Evolutionary conservation across 129 eudicot genomes (phyloP), one percentile per base, ranked within the genome.

Genomic region (Flaveria brownii): DNA sequence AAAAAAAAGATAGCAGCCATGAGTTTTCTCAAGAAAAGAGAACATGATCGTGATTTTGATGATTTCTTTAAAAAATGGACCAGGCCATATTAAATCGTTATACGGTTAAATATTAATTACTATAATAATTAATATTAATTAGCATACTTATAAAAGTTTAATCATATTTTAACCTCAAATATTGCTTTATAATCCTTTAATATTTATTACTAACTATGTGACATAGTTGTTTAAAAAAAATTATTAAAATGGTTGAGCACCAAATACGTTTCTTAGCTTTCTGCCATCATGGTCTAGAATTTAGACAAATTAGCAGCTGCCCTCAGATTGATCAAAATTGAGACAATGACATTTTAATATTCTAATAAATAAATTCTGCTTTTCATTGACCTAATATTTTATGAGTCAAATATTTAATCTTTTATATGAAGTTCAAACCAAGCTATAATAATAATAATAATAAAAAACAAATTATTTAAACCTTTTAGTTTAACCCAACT

Each of bases 271-370:
- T 36, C 41, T 36, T 36, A 4, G 57, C 69, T 77, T 78, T 78
- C n/a, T 57, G 41, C 22, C 52, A n/a, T 70, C 63, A 57, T 63
- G 69, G 73, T 63, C 65, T 52, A 36, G 36, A 22, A 68, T 63
- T 73, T 64, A 36, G 23, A 22, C 45, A 79, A 79, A 72, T 49
- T 72, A 68, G 83, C 39, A 72, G 73, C 78, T 79, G 78, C 56
- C 72, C 12, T 49, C 68, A 39, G 13, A 71, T 70, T 12, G 68
- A 30, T 36, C 11, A 18, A 30, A 63, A 63, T 2, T 14, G 45
- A 28, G 30, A 62, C 45, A 25, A 13, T 4, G 67, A 61, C 69
- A 2, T 63, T 30, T 62, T 30, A 33, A 14, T 63, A 63, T 63
- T 63, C 33, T 63, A 63, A 15, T 33, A 63, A 63, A 28, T 63